Evolutionary conservation across 2,329 filamentous ascomycete genomes (phyloP), one percentile per base, ranked within the genome.

Genomic region (Seiridium unicorne): DNA sequence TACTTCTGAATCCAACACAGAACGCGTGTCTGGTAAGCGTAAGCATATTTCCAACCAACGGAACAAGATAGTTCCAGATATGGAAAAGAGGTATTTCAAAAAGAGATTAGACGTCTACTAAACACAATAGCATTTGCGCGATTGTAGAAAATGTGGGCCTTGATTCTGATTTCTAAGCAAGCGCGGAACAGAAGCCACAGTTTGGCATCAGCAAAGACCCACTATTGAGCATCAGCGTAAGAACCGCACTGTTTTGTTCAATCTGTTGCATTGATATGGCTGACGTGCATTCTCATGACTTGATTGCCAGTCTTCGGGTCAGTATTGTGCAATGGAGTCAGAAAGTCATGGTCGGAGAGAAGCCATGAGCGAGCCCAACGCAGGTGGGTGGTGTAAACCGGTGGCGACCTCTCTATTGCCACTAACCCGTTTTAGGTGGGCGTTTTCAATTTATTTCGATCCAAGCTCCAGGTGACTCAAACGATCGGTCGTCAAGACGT

Each of bases 401-500:
- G 38, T 7, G 38, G 38, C 38, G 38, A 13, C 38, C 38, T 42
- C 7, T 42, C 38, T 42, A 1, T 42, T 42, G 38, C 53, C 26
- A 55, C 2, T 9, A 49, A 36, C 42, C 34, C 55, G 38, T 57
- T 6, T 3, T 40, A 18, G 5, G 11, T 13, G 38, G 38, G 38
- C 38, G 38, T 42, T 42, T 42, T 42, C 38, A 42, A 13, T 42
- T 42, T 13, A 42, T 42, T 2, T 42, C 38, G 18, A 51, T 65
- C 32, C 64, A 66, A 46, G 58, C 47, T 59, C 62, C 67, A 61
- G 57, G 64, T 61, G 59, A 60, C 2, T 51, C 60, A 13, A 65
- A 61, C 18, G 64, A 70, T 36, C 60, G 18, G 6, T 62, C 13
- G 18, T 57, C 59, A 31, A 69, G 61, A 54, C 70, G 68, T 34